Conservation (phyloP, 2,329 filamentous ascomycete genomes). For the Lecanosticta acicola region DNA sequence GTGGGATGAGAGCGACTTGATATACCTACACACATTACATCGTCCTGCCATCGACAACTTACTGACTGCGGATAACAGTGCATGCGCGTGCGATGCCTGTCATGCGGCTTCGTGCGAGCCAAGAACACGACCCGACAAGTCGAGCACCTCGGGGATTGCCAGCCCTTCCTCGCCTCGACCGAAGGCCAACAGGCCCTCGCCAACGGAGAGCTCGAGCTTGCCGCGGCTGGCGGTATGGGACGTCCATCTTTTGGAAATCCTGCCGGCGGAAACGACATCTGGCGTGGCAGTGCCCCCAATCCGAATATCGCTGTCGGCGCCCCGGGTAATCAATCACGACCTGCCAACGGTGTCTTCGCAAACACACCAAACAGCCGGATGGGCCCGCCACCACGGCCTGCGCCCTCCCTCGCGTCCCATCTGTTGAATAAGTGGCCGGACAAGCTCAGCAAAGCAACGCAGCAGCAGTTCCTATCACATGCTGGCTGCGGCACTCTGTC, state of each 20-base stretch:
- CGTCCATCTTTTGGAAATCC: slow-evolving; percentile 10
- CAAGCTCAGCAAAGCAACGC: slow-evolving; percentile 54
- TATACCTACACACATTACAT: too few species aligned
- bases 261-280: slow-evolving; percentile 34
- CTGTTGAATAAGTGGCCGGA: slow-evolving; percentile 48
- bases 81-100: slow-evolving; percentile 45
- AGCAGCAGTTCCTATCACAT: slow-evolving; percentile 59
- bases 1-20: not conserved
- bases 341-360: slow-evolving; percentile 28
- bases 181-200: slow-evolving; percentile 38
- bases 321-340: slow-evolving; percentile 12
- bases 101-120: slow-evolving; percentile 46
- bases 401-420: slow-evolving; percentile 51
- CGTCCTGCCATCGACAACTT: not conserved
- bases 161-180: slow-evolving; percentile 40
- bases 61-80: slow-evolving; percentile 31
- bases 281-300: slow-evolving; percentile 44
- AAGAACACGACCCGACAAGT: slow-evolving; percentile 49
- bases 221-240: slow-evolving; percentile 12
- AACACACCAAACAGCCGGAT: too few species aligned
- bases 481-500: slow-evolving; percentile 59
- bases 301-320: slow-evolving; percentile 44
- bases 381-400: slow-evolving; percentile 20
- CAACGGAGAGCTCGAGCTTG: slow-evolving; percentile 23
- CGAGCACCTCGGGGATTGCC: slow-evolving; percentile 45